phyloP scores from a whole-genome alignment of 208 protist genomes.

The Naegleria fowleri region DNA sequence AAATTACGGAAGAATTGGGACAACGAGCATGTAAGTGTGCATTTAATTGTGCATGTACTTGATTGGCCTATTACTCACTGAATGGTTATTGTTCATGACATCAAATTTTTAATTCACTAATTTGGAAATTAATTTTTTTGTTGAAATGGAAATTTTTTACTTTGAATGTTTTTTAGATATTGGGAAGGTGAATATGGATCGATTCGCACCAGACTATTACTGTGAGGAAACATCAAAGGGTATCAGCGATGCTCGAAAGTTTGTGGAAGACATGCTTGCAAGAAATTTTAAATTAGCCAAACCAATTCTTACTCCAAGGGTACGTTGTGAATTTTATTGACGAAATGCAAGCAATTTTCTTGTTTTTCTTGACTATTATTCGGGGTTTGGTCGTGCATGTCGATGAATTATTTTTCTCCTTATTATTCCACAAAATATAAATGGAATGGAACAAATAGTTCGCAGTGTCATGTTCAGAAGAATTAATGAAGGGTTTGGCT shows the following conservation, averaged over 20 bases:
- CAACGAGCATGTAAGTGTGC: conserved; percentile 16
- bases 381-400: too few relatives aligned
- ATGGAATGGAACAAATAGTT: conserved; percentile 54
- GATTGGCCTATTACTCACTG: too few relatives aligned
- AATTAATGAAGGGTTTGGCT: conserved; percentile 67
- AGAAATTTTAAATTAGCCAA: conserved; percentile 47
- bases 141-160: too few relatives aligned
- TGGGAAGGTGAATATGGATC: conserved; percentile 81
- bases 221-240: conserved; percentile 64
- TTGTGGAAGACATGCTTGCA: conserved; percentile 52
- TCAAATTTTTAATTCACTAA: too few relatives aligned
- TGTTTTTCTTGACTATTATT: neutral
- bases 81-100: too few relatives aligned
- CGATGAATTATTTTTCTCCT: too few relatives aligned
- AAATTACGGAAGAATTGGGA: conserved; percentile 58
- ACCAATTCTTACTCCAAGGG: conserved; percentile 76
- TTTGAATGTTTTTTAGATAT: conserved; percentile 76
- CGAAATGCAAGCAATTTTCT: neutral
- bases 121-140: too few relatives aligned
- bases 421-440: too few relatives aligned
- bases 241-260: conserved; percentile 56
- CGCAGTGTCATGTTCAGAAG: conserved; percentile 74
- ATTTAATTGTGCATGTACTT: too few relatives aligned
- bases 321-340: neutral
- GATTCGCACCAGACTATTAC: conserved; percentile 76